Conservation (phyloP, 805 yeast species). For the Wickerhamomyces rabaulensis region DNA sequence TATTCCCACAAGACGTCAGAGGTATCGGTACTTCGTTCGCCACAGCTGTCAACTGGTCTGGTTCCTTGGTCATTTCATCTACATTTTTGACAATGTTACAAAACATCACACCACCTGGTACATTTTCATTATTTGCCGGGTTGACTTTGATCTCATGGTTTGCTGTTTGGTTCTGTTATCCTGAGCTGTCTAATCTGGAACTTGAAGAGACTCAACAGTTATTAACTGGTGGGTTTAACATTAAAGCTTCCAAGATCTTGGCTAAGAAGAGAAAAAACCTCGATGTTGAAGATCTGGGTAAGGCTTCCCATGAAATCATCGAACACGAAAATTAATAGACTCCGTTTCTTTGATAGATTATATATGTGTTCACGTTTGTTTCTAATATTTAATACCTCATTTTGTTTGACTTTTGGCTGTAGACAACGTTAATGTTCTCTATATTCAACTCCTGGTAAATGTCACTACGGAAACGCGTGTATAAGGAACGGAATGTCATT, state of each 20-base stretch:
- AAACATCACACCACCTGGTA: constrained; percentile 91
- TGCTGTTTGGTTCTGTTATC: constrained; percentile 79
- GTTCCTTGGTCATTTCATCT: constrained; percentile 84
- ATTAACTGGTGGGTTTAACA: constrained; percentile 80
- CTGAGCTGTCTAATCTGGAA: constrained; percentile 86
- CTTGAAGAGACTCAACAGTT: constrained; percentile 87
- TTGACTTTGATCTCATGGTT: constrained; percentile 67
- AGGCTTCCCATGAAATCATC: constrained; percentile 25
- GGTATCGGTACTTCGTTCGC: constrained; percentile 89
- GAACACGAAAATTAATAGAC: constrained; percentile 14
- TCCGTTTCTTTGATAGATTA: too few relatives aligned
- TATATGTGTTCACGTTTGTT: neutral
- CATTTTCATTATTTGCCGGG: constrained; percentile 86
- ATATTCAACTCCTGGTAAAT: too few relatives aligned
- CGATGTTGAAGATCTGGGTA: constrained; percentile 21
- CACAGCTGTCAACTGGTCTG: constrained; percentile 93
- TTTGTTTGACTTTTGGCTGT: neutral
- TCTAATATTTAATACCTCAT: neutral
- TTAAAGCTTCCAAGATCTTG: constrained; percentile 54
- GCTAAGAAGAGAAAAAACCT: constrained; percentile 39
- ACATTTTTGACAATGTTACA: constrained; percentile 93
- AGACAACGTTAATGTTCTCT: too few relatives aligned
- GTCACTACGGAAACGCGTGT: too few relatives aligned
- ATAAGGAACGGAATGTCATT: too few relatives aligned
- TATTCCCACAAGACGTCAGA: constrained; percentile 90